Evolutionary conservation across 495 filamentous ascomycete genomes (phyloP), one percentile per base, ranked within the genome.

Genomic region (Staphylotrichum longicolle): DNA sequence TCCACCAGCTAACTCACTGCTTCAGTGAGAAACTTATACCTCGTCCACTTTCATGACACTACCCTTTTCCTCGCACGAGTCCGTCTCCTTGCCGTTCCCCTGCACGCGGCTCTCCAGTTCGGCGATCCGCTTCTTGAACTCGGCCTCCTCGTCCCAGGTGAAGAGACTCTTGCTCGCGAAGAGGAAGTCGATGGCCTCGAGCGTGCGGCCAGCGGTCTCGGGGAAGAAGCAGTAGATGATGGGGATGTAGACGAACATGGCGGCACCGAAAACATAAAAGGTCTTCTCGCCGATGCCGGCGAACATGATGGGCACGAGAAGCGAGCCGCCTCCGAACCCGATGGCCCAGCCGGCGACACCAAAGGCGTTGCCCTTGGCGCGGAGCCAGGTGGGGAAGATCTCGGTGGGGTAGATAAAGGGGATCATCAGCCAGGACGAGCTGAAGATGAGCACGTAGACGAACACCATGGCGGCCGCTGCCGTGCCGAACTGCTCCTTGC

Each of bases 321-420:
- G 34, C 2, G 34, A 10, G 14, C 14, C 14, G 5, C 34, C 6
- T 7, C 34, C 34, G 14, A 20, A 20, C 3, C 34, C 34, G 33
- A 54, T 41, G 12, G 34, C 14, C 34, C 34, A 40, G 51, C 34
- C 51, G 35, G 8, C 6, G 34, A 40, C 34, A n/a, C 34, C 34
- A 5, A 54, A 27, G 15, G 51, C 51, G 51, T 54, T 54, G 51
- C 34, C 51, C 14, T 11, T n/a, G 35, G 51, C 51, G 15, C 51
- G 51, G 51, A 54, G 14, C 34, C n/a, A 27, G 14, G 15, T n/a
- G 14, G 51, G 51, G n/a, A 54, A 40, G 11, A 54, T 54, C 35
- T 54, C 51, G 35, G 51, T 27, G 20, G 51, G 51, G 51, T 54
- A 54, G 34, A 54, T n/a, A 8, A n/a, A 54, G 35, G 51, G 34